Evolutionary conservation across 306 rosid species (phyloP).

Genomic region (Corylus heterophylla): DNA sequence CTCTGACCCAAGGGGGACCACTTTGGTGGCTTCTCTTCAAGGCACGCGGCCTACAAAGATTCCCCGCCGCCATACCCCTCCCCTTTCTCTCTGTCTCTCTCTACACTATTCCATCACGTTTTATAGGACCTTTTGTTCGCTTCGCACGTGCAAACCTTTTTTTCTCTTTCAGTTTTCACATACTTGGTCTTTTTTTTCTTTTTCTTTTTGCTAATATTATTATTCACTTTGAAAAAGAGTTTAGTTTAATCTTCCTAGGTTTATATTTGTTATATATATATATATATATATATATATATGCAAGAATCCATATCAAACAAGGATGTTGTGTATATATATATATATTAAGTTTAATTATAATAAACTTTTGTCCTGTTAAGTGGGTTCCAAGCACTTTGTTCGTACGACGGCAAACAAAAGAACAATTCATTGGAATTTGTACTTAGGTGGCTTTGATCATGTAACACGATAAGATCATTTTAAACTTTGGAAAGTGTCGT

Average conservation of each 20-base stretch:
- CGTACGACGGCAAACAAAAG: slow-evolving; percentile 60
- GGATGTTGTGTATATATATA: slow-evolving; percentile 9
- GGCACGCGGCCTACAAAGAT: slow-evolving; percentile 79
- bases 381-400: slow-evolving; percentile 48
- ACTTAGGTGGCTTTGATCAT: slow-evolving; percentile 52
- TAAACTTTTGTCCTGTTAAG: slow-evolving; percentile 21
- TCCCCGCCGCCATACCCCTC: slow-evolving; percentile 91
- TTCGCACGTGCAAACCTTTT: slow-evolving; percentile 42
- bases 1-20: slow-evolving; percentile 53
- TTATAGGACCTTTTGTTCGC: slow-evolving; percentile 10
- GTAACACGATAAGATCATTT: slow-evolving; percentile 26
- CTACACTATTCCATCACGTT: slow-evolving; percentile 71
- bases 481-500: slow-evolving; percentile 38
- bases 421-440: slow-evolving; percentile 43
- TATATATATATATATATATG: too few species aligned
- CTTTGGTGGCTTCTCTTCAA: slow-evolving; percentile 37
- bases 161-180: background rate
- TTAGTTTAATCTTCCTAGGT: background rate
- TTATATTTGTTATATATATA: too few species aligned
- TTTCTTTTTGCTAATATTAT: background rate
- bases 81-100: slow-evolving; percentile 4
- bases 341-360: background rate
- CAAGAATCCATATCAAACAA: slow-evolving; percentile 13
- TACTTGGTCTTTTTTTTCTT: background rate
- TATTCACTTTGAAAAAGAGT: too few species aligned